Conservation (phyloP, 768 basidiomycete species). For the Kwoniella sp. region DNA sequence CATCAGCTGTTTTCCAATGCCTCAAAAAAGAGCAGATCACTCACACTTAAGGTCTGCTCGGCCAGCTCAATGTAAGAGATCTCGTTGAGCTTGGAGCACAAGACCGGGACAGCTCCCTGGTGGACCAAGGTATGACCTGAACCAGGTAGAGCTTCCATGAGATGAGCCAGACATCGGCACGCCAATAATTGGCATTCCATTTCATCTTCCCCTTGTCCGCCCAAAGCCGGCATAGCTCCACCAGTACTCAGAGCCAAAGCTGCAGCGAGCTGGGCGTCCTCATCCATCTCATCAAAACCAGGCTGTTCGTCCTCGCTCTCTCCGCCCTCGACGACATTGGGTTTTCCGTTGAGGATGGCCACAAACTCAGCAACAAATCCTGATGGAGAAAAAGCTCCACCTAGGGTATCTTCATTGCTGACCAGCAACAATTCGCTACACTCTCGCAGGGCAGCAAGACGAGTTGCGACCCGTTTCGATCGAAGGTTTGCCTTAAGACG, state of each 20-base stretch:
- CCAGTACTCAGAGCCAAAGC: slow-evolving; percentile 75
- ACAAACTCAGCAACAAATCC: slow-evolving; percentile 89
- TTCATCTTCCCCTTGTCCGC: slow-evolving; percentile 50
- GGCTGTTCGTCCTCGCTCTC: slow-evolving; percentile 63
- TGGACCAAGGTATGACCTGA: slow-evolving; percentile 97
- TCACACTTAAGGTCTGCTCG: slow-evolving; percentile 94
- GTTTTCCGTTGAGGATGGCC: slow-evolving; percentile 71
- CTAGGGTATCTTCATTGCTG: slow-evolving; percentile 94
- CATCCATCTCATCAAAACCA: slow-evolving; percentile 58
- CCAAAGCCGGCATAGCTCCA: slow-evolving; percentile 58
- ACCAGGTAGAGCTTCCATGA: slow-evolving; percentile 98
- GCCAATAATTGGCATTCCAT: slow-evolving; percentile 91
- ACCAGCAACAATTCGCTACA: slow-evolving; percentile 92
- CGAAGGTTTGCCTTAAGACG: slow-evolving; percentile 60
- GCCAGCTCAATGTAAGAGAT: slow-evolving; percentile 98
- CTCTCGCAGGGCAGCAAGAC: slow-evolving; percentile 88
- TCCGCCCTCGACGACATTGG: slow-evolving; percentile 44
- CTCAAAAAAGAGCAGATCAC: slow-evolving; percentile 55
- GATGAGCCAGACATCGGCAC: slow-evolving; percentile 92
- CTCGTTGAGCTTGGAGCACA: slow-evolving; percentile 95
- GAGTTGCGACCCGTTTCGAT: slow-evolving; percentile 65
- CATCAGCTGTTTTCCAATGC: slow-evolving; percentile 17
- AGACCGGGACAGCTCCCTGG: slow-evolving; percentile 95
- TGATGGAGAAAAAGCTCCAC: slow-evolving; percentile 83
- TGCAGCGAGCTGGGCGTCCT: slow-evolving; percentile 85